These are phyloP conservation scores for Agaricus subrufescens DNA, from an alignment of 768 basidiomycete species.

Conservation along the genomic window DNA sequence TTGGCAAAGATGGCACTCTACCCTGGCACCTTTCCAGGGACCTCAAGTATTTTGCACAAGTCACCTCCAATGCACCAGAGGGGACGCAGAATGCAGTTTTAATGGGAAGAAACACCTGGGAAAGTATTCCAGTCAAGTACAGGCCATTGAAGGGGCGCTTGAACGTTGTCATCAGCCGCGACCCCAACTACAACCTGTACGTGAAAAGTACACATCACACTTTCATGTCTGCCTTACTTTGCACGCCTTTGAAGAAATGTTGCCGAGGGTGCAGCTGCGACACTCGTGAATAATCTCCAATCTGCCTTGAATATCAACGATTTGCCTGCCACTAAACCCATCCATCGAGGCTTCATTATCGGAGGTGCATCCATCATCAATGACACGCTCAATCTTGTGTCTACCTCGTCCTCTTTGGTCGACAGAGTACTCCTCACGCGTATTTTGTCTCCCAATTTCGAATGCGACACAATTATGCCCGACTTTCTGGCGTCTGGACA, in stretches of 20 bases:
- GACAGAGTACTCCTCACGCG: constrained; percentile 88
- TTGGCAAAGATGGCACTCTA: constrained; percentile 69
- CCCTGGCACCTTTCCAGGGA: constrained; percentile 91
- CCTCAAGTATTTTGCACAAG: constrained; percentile 88
- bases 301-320: constrained; percentile 35
- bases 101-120: constrained; percentile 98
- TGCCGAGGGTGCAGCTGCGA: constrained; percentile 20
- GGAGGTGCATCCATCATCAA: constrained; percentile 88
- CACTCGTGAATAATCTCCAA: constrained; percentile 35
- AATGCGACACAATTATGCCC: constrained; percentile 86
- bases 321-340: constrained; percentile 5
- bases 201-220: constrained; percentile 16
- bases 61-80: constrained; percentile 58
- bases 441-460: constrained; percentile 67
- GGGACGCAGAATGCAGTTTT: constrained; percentile 68
- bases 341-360: constrained; percentile 76
- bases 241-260: constrained; percentile 8
- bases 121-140: constrained; percentile 85
- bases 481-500: constrained; percentile 52
- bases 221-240: background rate
- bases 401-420: constrained; percentile 38
- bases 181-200: constrained; percentile 57
- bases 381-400: constrained; percentile 48
- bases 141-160: constrained; percentile 71
- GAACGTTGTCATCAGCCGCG: constrained; percentile 76